Conservation (phyloP, 257 asterid species). For the Handroanthus guayacan region DNA sequence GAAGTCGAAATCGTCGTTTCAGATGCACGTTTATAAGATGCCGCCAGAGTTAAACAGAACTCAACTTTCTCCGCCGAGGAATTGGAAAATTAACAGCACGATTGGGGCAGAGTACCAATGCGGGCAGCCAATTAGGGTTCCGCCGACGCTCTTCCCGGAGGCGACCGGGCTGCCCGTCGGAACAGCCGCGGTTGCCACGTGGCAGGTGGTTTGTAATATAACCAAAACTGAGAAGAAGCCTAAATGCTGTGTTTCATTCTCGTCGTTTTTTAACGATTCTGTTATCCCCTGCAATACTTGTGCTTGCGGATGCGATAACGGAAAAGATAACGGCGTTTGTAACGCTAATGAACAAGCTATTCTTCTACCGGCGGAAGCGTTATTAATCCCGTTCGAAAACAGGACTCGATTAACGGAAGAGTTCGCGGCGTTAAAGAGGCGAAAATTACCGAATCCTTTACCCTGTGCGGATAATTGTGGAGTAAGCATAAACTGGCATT, state of each 20-base stretch:
- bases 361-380: constrained; percentile 63
- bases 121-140: constrained; percentile 57
- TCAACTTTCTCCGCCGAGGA: constrained; percentile 59
- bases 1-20: constrained; percentile 59
- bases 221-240: constrained; percentile 45
- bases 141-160: constrained; percentile 56
- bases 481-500: constrained; percentile 76
- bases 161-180: constrained; percentile 57
- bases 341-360: constrained; percentile 57
- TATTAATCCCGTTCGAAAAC: constrained; percentile 67
- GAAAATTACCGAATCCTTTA: constrained; percentile 53
- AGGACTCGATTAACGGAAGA: constrained; percentile 47
- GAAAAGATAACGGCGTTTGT: constrained; percentile 40
- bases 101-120: constrained; percentile 56
- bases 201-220: constrained; percentile 69
- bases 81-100: constrained; percentile 63
- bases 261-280: constrained; percentile 72
- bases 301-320: constrained; percentile 65
- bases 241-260: constrained; percentile 73
- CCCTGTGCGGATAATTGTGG: constrained; percentile 83
- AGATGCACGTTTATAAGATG: constrained; percentile 74
- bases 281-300: constrained; percentile 78
- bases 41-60: constrained; percentile 67
- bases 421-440: constrained; percentile 33
- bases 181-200: constrained; percentile 56